phyloP scores from a whole-genome alignment of 2,329 filamentous ascomycete species.

The Helicocarpus griseus region DNA sequence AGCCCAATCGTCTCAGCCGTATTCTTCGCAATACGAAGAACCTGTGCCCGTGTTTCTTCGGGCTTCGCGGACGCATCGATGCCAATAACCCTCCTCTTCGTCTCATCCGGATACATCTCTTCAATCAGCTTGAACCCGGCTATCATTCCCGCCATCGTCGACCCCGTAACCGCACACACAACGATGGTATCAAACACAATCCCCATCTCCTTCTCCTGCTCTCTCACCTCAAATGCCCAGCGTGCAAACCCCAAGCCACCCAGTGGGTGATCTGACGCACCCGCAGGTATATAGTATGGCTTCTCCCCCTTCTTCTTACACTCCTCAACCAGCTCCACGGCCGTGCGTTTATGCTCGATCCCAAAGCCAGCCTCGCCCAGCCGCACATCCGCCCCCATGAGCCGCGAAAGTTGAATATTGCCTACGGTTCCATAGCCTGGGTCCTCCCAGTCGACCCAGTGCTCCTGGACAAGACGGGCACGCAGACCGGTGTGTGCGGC shows the following conservation, averaged over 20 bases:
- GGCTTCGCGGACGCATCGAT: constrained; percentile 55
- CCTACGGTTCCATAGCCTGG: constrained; percentile 54
- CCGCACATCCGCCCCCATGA: constrained; percentile 57
- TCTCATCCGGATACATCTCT: constrained; percentile 31
- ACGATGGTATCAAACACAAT: constrained; percentile 59
- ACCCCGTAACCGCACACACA: constrained; percentile 62
- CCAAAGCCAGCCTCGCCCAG: constrained; percentile 54
- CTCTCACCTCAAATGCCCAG: constrained; percentile 59
- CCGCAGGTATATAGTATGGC: constrained; percentile 64
- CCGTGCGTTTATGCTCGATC: constrained; percentile 58
- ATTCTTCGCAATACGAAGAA: constrained; percentile 55
- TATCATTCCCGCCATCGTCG: constrained; percentile 61
- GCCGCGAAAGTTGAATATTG: constrained; percentile 59
- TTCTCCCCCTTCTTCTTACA: constrained; percentile 45
- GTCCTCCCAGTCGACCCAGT: constrained; percentile 57
- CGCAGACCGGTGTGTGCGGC: constrained; percentile 48
- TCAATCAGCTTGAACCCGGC: constrained; percentile 60
- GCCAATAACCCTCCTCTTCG: constrained; percentile 50
- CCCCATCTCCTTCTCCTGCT: constrained; percentile 52
- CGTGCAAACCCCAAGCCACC: constrained; percentile 61
- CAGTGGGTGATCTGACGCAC: constrained; percentile 59
- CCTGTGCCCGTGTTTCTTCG: constrained; percentile 53
- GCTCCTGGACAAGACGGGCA: constrained; percentile 49
- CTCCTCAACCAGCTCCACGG: constrained; percentile 46
- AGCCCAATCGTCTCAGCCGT: constrained; percentile 57